Percentiles rank a stretch among this genome's conserved stretches.
Evolutionary conservation across 129 eudicot genomes (phyloP).

Genomic region (Dittrichia graveolens): DNA sequence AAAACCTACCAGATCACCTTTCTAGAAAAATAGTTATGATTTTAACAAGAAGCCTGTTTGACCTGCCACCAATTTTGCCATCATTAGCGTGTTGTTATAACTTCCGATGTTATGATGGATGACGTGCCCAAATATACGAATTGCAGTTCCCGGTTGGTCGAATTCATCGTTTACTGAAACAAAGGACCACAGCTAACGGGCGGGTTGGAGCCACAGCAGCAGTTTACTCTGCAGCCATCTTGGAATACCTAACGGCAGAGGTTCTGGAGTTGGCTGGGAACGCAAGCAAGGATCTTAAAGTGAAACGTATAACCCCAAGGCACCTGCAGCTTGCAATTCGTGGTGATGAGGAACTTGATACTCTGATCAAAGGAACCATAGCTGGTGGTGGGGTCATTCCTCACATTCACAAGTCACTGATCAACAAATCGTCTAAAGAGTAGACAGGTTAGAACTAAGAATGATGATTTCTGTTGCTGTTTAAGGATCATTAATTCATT

Average conservation of each 20-base stretch:
- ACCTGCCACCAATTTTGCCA: not conserved
- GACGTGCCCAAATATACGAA: not conserved
- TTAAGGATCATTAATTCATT: not conserved
- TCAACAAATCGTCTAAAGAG: constrained; percentile 50
- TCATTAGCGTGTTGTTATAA: no score
- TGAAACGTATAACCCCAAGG: constrained; percentile 51
- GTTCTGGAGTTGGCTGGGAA: constrained; percentile 53
- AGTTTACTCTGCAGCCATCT: constrained; percentile 50
- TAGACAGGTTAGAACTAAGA: not conserved
- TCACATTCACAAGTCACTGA: constrained; percentile 52
- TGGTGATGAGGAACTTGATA: constrained; percentile 54
- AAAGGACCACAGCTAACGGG: constrained; percentile 46
- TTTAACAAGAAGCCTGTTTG: not conserved
- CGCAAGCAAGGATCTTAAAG: constrained; percentile 53
- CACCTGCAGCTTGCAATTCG: constrained; percentile 54
- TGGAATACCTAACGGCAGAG: constrained; percentile 50
- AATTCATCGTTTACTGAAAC: constrained; percentile 51
- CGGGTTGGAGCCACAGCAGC: constrained; percentile 55
- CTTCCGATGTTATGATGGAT: not conserved
- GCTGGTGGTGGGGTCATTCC: constrained; percentile 57
- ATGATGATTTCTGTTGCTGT: not conserved
- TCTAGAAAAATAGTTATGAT: no score
- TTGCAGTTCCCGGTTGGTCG: constrained; percentile 53
- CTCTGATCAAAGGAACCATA: constrained; percentile 49
- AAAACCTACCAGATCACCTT: not conserved